Base-by-base conservation (phyloP, 371 early-diverging fungal species). In the Mycotypha africana region DNA sequence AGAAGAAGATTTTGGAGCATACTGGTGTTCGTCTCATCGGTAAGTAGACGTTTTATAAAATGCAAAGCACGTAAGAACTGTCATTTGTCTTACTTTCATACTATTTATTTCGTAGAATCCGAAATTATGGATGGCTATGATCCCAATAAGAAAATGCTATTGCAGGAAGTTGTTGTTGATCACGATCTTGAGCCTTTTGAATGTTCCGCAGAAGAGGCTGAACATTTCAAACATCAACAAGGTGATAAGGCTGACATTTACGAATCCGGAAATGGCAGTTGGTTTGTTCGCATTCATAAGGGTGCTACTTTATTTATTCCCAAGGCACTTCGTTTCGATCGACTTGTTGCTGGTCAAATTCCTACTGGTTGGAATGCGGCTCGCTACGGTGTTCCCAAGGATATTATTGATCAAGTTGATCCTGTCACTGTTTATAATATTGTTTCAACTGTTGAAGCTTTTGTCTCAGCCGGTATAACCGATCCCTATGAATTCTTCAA, bases 401-500 rank as follows among this genome's bases (percentile, higher is more conserved):
- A 95, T 44, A 89, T 95, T 46, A 78, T 89, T 42, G 68, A 78
- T 33, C 96, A 95, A 72, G 95, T 97, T 28, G 97, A 97, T 54
- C 80, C 73, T 24, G 84, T 94, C 46, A 91, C 96, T 8, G 76
- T 92, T 42, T 95, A 85, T 71, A 85, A 87, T 51, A 67, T 97
- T 38, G 84, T 95, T 20, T 85, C 95, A 20, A 93, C 95, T 23
- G 92, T 91, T 16, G 97, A 97, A 71, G 93, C 97, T 14, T 74
- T 97, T 55, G 76, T 93, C 32, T 76, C 91, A 25, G 81, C 91
- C 39, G 97, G 97, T 74, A 84, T 97, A 51, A 91, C 93, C 23
- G 97, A 97, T 58, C 95, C 97, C 23, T 97, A 97, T 74, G 97
- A 97, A 74, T 90, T 95, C 75, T 97, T 91, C 84, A 79, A 87